These are phyloP conservation scores for Colletotrichum destructivum DNA, from an alignment of 2,329 filamentous ascomycete genomes.

Conservation along the genomic window DNA sequence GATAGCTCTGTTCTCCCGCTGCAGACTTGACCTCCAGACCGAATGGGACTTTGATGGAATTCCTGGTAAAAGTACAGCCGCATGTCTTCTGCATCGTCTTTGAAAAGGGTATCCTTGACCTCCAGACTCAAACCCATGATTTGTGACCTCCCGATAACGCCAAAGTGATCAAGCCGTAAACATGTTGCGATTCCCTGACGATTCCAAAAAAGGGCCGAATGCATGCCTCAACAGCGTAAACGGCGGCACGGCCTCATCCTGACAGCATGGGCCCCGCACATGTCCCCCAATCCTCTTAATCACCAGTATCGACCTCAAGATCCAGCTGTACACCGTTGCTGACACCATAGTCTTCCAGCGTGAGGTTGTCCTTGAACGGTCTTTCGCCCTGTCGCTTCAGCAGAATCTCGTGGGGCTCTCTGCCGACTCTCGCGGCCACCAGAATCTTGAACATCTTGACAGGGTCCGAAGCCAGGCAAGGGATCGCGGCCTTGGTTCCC, in stretches of 20 bases:
- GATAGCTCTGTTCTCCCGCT: not conserved
- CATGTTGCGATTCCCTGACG: not conserved
- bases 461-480: constrained; percentile 87
- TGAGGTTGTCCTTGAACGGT: constrained; percentile 93
- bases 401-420: constrained; percentile 92
- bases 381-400: constrained; percentile 92
- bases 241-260: not conserved
- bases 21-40: not conserved
- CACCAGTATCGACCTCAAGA: constrained; percentile 73
- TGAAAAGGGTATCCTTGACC: constrained; percentile 30
- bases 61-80: not conserved
- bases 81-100: not conserved
- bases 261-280: not conserved
- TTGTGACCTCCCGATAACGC: constrained; percentile 27
- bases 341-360: constrained; percentile 92
- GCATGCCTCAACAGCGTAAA: not conserved
- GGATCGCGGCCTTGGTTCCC: constrained; percentile 94
- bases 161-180: not conserved
- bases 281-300: constrained; percentile 55
- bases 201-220: not conserved
- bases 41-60: not conserved
- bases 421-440: constrained; percentile 90
- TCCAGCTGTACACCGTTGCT: constrained; percentile 86
- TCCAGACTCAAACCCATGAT: constrained; percentile 1
- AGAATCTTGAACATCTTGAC: constrained; percentile 92